Percentiles rank a stretch among this genome's conserved stretches.
Conservation (phyloP, 805 yeast species). For the Metschnikowia continentalis region DNA sequence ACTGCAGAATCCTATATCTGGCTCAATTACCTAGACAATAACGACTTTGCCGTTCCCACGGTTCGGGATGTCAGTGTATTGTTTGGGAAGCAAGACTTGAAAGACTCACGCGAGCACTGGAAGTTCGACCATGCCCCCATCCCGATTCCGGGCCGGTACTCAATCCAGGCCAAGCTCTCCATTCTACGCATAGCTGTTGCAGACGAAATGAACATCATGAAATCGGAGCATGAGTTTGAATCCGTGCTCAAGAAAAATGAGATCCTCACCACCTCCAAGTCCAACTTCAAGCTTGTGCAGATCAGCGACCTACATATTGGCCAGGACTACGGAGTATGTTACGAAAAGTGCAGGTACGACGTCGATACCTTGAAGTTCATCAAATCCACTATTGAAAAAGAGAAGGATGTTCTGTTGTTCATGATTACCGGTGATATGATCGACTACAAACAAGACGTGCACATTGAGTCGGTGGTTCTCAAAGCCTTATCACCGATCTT, state of each 20-base stretch:
- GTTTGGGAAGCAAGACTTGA: slow-evolving; percentile 28
- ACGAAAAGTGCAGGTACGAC: slow-evolving; percentile 25
- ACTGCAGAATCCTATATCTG: slow-evolving; percentile 10
- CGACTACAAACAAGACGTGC: slow-evolving; percentile 24
- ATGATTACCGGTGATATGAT: slow-evolving; percentile 41
- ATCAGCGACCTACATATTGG: slow-evolving; percentile 39
- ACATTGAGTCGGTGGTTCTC: slow-evolving; percentile 27
- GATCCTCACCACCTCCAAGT: slow-evolving; percentile 13
- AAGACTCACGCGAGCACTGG: slow-evolving; percentile 26
- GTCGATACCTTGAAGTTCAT: slow-evolving; percentile 29
- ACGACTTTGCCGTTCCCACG: slow-evolving; percentile 11
- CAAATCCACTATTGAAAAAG: slow-evolving; percentile 21
- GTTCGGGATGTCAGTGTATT: slow-evolving; percentile 28
- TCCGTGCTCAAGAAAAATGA: slow-evolving; percentile 14
- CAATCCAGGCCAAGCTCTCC: slow-evolving; percentile 19
- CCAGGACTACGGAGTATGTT: slow-evolving; percentile 23
- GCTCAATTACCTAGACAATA: slow-evolving; percentile 11
- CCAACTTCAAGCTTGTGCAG: slow-evolving; percentile 33
- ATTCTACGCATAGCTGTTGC: slow-evolving; percentile 18
- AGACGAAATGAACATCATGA: slow-evolving; percentile 13
- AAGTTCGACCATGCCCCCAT: slow-evolving; percentile 17
- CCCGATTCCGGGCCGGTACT: slow-evolving; percentile 14
- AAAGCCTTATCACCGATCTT: slow-evolving; percentile 34
- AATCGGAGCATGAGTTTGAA: slow-evolving; percentile 14
- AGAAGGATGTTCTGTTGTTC: slow-evolving; percentile 30